Percentiles rank a stretch among this genome's conserved stretches.
Conservation (phyloP, 2,329 filamentous ascomycete species). For the Beauveria australis region DNA sequence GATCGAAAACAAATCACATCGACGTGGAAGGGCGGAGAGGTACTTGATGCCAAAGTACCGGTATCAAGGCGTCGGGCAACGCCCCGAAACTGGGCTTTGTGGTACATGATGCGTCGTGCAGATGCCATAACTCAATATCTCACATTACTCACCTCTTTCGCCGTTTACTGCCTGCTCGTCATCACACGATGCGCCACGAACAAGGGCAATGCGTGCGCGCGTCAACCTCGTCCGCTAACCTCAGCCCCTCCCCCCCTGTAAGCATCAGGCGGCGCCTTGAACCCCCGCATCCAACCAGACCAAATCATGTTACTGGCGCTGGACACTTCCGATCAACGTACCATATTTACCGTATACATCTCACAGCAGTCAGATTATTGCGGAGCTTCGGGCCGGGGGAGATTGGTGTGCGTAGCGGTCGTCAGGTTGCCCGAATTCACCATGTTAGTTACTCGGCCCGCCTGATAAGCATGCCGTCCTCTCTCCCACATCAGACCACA, state of each 20-base stretch:
- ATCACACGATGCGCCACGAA: not conserved
- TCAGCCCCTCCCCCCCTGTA: not conserved
- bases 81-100: not conserved
- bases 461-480: not conserved
- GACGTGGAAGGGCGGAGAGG: not conserved
- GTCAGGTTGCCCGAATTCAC: not conserved
- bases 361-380: not conserved
- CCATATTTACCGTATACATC: not conserved
- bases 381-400: not conserved
- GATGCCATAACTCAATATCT: not conserved
- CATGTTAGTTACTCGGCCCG: not conserved
- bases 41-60: slow-evolving; percentile 1
- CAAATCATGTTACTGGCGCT: not conserved
- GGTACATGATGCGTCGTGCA: not conserved
- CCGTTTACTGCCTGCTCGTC: not conserved
- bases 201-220: not conserved
- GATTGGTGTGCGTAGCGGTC: not conserved
- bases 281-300: not conserved
- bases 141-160: not conserved
- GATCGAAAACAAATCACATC: not conserved
- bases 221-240: no score
- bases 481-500: not conserved
- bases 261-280: not conserved
- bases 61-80: not conserved
- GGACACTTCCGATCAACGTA: no score